Base-by-base conservation (phyloP, 1,284 basidiomycete genomes). In the Pyrrhoderma noxium region DNA sequence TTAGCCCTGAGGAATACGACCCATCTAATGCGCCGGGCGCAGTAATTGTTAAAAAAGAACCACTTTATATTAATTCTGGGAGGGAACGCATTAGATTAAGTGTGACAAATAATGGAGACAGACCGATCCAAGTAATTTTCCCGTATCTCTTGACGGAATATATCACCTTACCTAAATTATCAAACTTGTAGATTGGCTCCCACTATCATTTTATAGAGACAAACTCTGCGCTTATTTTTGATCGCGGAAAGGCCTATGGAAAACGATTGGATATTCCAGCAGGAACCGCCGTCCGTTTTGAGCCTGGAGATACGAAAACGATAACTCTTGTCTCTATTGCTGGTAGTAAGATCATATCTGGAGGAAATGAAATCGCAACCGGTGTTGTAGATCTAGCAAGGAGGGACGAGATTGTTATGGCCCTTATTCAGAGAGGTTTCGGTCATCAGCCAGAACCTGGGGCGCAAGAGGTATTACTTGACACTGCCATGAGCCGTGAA, bases 161-260 rank as follows among this genome's bases (percentile, higher is more conserved):
- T 21, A 14, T 8, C n/a, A 37, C 9, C 11, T n/a, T 40, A 21
- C 14, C 16, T 22, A n/a, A n/a, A 11, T 19, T 3, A 18, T 51
- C 31, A 53, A 36, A 8, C 27, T 31, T 31, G 27, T 31, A 31
- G 27, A 78, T 95, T 48, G 92, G 93, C 3, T 95, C 93, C 1
- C 92, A 99, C 65, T 99, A 93, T 65, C 89, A 85, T 53, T 96
- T 99, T 69, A 76, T 89, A 57, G 94, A 98, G 69, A 88, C 88
- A 13, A 99, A 99, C 68, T 69, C 80, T 1, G 72, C 78, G 0
- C 77, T 99, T 5, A 71, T 73, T 2, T 98, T 99, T 61, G 93
- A 97, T 67, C 83, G 96, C 13, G 69, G 70, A 1, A 74, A 80
- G 50, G 80, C 93, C 0, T 86, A 94, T 54, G 90, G 89, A 3